Evolutionary conservation across 805 yeast species (phyloP), one percentile per base, ranked within the genome.

Genomic region (Lachancea lanzarotensis): DNA sequence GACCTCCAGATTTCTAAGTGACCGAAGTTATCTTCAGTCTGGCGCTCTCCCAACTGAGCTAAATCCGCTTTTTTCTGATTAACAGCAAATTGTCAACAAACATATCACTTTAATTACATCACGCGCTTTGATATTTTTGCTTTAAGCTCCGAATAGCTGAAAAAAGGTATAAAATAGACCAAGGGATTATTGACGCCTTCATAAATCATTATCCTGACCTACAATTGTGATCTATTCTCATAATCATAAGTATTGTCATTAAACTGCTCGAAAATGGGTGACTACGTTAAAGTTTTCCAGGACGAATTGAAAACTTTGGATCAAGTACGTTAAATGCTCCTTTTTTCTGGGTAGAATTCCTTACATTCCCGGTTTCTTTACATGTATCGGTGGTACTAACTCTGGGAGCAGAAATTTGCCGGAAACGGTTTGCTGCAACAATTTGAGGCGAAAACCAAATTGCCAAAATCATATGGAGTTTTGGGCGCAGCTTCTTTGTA

Each of bases 401-500:
- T 22, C 8, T 22, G 4, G 25, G 8, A 22, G 18, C 38, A 58
- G 62, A 58, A 62, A 51, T 56, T 64, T 46, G 51, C 67, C 36
- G 57, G 64, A 18, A 61, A 64, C 45, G 45, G 54, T 38, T 35
- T 62, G 26, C 60, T 74, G 47, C 68, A 68, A 46, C 60, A 63
- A 33, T 67, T 75, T 55, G 78, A 74, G 52, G 50, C 51, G 4
- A 66, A 63, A 42, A 71, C 78, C 41, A 70, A 73, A 40, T 55
- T 77, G 29, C 97, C 98, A 63, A 84, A 90, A 74, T 82, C 95
- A 2, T 93, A 91, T 62, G 84, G 86, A 33, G 84, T 82, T 17
- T 66, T 84, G 45, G 91, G 81, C 20, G 73, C 75, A 22, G 81
- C 71, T 30, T 81, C 66, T 4, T 59, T 79, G 39, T 93, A 93